These are phyloP conservation scores for Lathyrus sativus DNA, from an alignment of 306 rosid genomes.

Conservation along the genomic window DNA sequence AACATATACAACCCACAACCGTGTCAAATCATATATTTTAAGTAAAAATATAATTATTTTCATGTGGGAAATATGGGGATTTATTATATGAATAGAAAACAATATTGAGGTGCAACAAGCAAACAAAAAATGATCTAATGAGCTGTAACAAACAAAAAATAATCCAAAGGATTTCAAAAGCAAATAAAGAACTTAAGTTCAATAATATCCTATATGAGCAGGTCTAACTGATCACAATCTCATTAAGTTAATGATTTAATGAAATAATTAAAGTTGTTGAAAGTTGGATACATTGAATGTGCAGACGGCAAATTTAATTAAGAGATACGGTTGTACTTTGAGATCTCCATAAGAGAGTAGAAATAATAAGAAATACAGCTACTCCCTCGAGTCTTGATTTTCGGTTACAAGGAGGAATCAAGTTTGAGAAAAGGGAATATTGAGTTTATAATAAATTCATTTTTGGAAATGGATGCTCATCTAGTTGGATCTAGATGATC, in stretches of 20 bases:
- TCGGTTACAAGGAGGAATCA: no score
- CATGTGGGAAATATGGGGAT: conserved; percentile 36
- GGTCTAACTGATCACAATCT: conserved; percentile 50
- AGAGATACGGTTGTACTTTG: conserved; percentile 55
- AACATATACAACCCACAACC: background rate
- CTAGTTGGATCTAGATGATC: no score
- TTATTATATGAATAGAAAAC: background rate
- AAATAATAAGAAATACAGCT: conserved; percentile 6
- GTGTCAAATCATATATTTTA: background rate
- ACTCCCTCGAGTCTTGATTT: background rate
- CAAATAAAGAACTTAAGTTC: background rate
- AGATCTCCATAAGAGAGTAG: conserved; percentile 46
- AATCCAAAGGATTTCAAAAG: background rate
- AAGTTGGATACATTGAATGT: conserved; percentile 47
- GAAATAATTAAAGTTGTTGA: conserved; percentile 38
- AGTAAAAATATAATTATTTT: conserved; percentile 14
- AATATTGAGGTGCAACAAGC: background rate
- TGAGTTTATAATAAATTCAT: no score
- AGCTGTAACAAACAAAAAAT: conserved; percentile 6
- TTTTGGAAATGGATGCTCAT: no score
- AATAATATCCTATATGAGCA: conserved; percentile 34
- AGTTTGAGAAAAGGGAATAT: no score
- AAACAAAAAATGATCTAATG: background rate
- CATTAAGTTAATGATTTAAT: conserved; percentile 30
- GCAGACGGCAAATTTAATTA: conserved; percentile 21